phyloP scores from a whole-genome alignment of 2,329 filamentous ascomycete species.

The Ceratocystis papillata region DNA sequence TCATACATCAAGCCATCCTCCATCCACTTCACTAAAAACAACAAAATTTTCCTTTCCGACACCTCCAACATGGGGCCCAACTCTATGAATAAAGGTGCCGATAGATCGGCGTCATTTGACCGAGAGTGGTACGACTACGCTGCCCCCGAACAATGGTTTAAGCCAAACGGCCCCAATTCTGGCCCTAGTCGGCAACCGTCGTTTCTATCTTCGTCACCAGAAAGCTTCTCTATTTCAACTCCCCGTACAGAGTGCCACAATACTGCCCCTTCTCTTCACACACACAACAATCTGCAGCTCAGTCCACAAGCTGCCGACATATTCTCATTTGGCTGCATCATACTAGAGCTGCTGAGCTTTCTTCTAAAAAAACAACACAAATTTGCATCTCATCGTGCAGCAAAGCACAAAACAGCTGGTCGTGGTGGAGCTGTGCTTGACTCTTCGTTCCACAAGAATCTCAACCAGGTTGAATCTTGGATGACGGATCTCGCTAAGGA shows the following conservation, averaged over 20 bases:
- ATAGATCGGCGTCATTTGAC: conserved; percentile 43
- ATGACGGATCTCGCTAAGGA: conserved; percentile 51
- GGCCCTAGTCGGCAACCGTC: conserved; percentile 29
- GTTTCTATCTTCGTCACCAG: conserved; percentile 32
- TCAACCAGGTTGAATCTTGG: conserved; percentile 59
- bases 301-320: conserved; percentile 54
- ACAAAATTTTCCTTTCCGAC: conserved; percentile 58
- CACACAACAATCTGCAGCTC: conserved; percentile 37
- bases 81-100: conserved; percentile 35
- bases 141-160: conserved; percentile 55
- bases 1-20: conserved; percentile 61
- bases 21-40: conserved; percentile 53
- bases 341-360: conserved; percentile 59
- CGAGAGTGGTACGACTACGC: conserved; percentile 63
- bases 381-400: conserved; percentile 55
- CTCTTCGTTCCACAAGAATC: conserved; percentile 61
- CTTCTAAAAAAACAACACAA: conserved; percentile 56
- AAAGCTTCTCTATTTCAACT: conserved; percentile 32
- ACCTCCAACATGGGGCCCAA: conserved; percentile 41
- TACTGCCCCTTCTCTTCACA: conserved; percentile 32
- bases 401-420: conserved; percentile 50
- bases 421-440: conserved; percentile 53
- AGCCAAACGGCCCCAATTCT: conserved; percentile 32
- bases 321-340: conserved; percentile 62
- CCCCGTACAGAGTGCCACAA: conserved; percentile 25